These are phyloP conservation scores for Pulchroboletus neoregius DNA, from an alignment of 1,284 basidiomycete species.

Conservation along the genomic window DNA sequence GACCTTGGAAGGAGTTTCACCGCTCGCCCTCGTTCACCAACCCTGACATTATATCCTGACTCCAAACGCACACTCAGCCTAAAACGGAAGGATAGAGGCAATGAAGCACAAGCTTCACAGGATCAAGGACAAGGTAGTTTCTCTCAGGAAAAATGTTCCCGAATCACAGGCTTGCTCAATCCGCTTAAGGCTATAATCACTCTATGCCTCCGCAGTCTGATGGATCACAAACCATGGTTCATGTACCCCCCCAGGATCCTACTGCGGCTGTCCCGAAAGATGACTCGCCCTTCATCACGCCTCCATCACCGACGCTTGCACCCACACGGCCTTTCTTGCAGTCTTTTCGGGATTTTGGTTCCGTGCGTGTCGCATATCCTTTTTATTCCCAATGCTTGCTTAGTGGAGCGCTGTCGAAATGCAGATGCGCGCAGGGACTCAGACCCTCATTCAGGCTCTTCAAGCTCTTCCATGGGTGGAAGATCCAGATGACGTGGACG, in stretches of 20 bases:
- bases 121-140: constrained; percentile 31
- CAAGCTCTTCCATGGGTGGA: constrained; percentile 77
- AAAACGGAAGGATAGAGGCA: constrained; percentile 49
- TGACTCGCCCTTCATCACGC: constrained; percentile 75
- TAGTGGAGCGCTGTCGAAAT: constrained; percentile 9
- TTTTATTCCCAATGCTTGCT: constrained; percentile 2
- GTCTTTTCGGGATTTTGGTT: constrained; percentile 60
- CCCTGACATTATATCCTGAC: constrained; percentile 33
- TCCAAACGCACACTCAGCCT: constrained; percentile 54
- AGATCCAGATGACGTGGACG: constrained; percentile 64
- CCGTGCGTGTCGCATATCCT: constrained; percentile 43
- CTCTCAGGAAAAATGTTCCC: constrained; percentile 1
- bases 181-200: constrained; percentile 15
- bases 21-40: constrained; percentile 35
- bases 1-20: constrained; percentile 55
- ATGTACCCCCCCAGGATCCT: constrained; percentile 6
- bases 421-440: constrained; percentile 78
- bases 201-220: constrained; percentile 15
- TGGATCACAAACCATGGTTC: constrained; percentile 13
- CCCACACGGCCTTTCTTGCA: constrained; percentile 43
- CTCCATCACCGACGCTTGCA: constrained; percentile 56
- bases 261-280: constrained; percentile 36
- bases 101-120: constrained; percentile 36
- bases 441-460: constrained; percentile 79
- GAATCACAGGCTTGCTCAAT: constrained; percentile 25